Percentiles rank a stretch among this genome's conserved stretches.
Conservation (phyloP, 1,284 basidiomycete genomes). For the Stereum hirsutum region DNA sequence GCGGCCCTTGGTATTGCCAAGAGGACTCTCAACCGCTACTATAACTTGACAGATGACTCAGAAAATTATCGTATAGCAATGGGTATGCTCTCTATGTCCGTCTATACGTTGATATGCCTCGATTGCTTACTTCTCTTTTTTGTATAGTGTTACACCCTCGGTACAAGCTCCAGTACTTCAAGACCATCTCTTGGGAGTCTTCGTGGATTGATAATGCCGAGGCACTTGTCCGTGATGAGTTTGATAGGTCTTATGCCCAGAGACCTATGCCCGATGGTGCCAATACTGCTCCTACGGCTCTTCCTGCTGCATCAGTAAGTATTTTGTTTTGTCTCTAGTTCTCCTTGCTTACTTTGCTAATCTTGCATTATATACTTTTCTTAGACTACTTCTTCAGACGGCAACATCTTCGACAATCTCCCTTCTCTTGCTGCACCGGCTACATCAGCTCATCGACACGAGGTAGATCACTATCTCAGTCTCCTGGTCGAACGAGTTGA, state of each 20-base stretch:
- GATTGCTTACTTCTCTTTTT: background rate
- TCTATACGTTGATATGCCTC: background rate
- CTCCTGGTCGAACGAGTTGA: constrained; percentile 9
- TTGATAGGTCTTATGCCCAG: background rate
- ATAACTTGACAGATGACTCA: constrained; percentile 17
- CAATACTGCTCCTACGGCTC: background rate
- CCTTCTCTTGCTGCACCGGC: constrained; percentile 1
- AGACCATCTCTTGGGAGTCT: constrained; percentile 14
- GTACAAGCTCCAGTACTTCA: constrained; percentile 23
- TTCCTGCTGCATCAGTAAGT: background rate
- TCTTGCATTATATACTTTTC: too few species aligned
- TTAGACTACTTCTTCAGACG: background rate
- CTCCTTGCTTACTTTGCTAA: background rate
- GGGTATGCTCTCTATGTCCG: constrained; percentile 12
- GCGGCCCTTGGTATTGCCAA: constrained; percentile 15
- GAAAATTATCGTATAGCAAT: constrained; percentile 18
- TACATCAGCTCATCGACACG: background rate
- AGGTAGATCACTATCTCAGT: constrained; percentile 2
- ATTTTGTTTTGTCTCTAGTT: background rate
- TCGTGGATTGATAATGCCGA: constrained; percentile 18
- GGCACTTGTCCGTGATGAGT: constrained; percentile 11
- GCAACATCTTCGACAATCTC: constrained; percentile 5
- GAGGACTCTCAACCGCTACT: constrained; percentile 20
- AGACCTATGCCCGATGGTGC: background rate
- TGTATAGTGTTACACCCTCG: constrained; percentile 21